Conservation (phyloP, 805 yeast species). For the Citeromyces matritensis region DNA sequence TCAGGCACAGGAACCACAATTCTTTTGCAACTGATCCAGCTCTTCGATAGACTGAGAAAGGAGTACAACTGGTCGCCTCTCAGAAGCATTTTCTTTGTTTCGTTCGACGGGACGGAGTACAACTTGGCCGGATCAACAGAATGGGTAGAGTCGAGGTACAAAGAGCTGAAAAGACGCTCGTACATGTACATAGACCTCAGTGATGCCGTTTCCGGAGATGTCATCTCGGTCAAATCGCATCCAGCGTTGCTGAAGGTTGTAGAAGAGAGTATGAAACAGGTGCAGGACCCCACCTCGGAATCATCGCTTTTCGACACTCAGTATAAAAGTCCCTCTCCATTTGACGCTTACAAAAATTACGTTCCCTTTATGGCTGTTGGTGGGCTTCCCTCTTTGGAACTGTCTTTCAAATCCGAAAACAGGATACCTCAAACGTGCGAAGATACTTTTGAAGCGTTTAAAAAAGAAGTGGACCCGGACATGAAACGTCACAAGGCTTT, state of each 20-base stretch:
- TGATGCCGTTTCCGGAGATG: constrained; percentile 35
- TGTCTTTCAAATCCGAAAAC: constrained; percentile 23
- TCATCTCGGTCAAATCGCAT: constrained; percentile 24
- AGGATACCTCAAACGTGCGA: constrained; percentile 41
- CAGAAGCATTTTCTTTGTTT: constrained; percentile 66
- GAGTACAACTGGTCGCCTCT: constrained; percentile 70
- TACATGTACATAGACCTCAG: constrained; percentile 63
- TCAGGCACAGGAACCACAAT: constrained; percentile 66
- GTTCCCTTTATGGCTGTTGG: constrained; percentile 46
- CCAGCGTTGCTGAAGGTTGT: constrained; percentile 45
- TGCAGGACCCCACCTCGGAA: constrained; percentile 11
- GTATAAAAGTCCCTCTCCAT: constrained; percentile 4
- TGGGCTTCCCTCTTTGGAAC: constrained; percentile 59
- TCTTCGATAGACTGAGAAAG: constrained; percentile 49
- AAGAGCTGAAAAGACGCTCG: constrained; percentile 41
- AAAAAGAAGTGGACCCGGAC: constrained; percentile 32
- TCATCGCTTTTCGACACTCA: constrained; percentile 7
- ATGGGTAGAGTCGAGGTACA: constrained; percentile 45
- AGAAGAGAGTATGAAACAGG: constrained; percentile 19
- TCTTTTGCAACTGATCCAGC: constrained; percentile 53
- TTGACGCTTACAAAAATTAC: constrained; percentile 38
- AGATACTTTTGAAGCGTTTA: constrained; percentile 48
- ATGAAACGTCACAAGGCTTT: constrained; percentile 41
- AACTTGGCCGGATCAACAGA: constrained; percentile 79
- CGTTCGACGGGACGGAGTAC: constrained; percentile 73